These are phyloP conservation scores for Erigeron philadelphicus DNA, from an alignment of 140 eudicot species.

Conservation along the genomic window DNA sequence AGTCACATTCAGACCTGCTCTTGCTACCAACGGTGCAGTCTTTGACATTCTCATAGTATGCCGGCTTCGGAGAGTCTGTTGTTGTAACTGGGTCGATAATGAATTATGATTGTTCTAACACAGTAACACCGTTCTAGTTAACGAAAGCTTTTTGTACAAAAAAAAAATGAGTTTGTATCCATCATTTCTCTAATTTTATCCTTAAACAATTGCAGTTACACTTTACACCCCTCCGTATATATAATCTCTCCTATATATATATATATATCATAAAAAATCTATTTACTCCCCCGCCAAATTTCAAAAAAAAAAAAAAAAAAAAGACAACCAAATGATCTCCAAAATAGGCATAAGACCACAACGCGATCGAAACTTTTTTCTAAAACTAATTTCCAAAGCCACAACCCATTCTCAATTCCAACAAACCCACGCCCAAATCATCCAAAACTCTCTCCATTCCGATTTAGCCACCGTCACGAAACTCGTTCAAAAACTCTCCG, in stretches of 20 bases:
- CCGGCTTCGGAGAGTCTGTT: too few species aligned
- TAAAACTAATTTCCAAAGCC: slow-evolving; percentile 38
- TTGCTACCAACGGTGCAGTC: too few species aligned
- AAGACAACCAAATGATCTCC: slow-evolving; percentile 46
- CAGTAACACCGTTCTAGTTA: too few species aligned
- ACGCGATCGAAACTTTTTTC: slow-evolving; percentile 47
- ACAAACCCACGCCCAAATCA: slow-evolving; percentile 80
- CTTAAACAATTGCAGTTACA: too few species aligned
- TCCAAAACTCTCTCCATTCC: slow-evolving; percentile 40
- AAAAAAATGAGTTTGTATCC: too few species aligned
- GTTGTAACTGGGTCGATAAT: too few species aligned
- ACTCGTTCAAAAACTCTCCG: slow-evolving; percentile 66
- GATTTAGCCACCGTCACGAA: slow-evolving; percentile 58
- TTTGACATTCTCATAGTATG: too few species aligned
- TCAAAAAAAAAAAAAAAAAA: neutral
- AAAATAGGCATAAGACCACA: slow-evolving; percentile 26
- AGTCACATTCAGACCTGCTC: too few species aligned
- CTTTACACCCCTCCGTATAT: neutral
- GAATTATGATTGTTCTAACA: too few species aligned
- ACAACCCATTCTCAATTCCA: slow-evolving; percentile 38
- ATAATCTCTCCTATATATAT: neutral
- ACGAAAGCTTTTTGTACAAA: too few species aligned
- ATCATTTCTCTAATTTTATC: too few species aligned
- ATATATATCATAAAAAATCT: neutral
- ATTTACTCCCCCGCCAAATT: neutral